Base-by-base conservation (phyloP, 768 basidiomycete species). In the Termitomyces sp. region DNA sequence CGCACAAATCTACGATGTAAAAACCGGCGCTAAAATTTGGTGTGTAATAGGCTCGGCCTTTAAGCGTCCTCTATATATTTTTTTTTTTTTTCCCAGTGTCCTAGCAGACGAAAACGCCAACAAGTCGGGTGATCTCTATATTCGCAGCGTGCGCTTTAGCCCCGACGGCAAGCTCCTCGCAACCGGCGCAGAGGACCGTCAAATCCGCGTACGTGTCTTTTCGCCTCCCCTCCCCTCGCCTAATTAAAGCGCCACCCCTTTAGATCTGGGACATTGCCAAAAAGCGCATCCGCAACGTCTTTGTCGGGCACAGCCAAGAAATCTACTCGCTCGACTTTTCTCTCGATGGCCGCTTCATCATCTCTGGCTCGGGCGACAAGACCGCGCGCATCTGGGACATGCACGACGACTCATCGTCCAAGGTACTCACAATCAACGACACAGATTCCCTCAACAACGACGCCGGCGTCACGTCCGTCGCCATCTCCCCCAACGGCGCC, bases 261-360 rank as follows among this genome's bases (percentile, higher is more conserved):
- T 5, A 94, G 90, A 92, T 97, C 65, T 97, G 95, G 95, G 92
- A 95, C 65, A 91, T 97, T 63, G 80, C 80, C 47, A 86, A 85
- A 65, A 87, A 87, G 63, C 81, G 82, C 34, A 90, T 95, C 66
- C 81, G 86, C 51, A 85, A 83, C 62, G 74, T 90, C 21, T 92
- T 95, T 63, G 84, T 87, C 57, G 95, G 95, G 2, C 95, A 97
- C 73, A 84, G 84, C 64, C 90, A 93, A 67, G 95, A 96, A 65
- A 94, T 97, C 67, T 96, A 96, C 73, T 92, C 93, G 1, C 85
- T 97, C 60, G 92, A 91, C 69, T 96, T 95, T 71, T 91, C 92
- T 1, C 73, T 78, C 23, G 91, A 95, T 63, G 94, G 95, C 5
- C 78, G 85, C 2, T 80, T 89, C 64, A 88, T 96, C 62, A 90